Evolutionary conservation across 345 rosid genomes (phyloP).

Genomic region (Populus nigra): DNA sequence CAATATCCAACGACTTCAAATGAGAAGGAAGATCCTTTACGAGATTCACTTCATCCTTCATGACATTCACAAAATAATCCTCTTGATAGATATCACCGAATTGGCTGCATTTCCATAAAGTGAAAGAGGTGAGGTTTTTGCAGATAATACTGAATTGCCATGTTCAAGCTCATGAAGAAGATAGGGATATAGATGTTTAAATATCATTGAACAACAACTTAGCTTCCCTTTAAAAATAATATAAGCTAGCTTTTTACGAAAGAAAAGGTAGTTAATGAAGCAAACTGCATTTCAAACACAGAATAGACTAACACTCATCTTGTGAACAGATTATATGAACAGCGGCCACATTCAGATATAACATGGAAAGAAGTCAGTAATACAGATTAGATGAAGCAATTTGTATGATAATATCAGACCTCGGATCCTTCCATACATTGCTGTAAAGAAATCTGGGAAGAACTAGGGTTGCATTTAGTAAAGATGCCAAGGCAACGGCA

Average conservation of each 20-base stretch:
- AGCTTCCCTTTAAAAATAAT: not conserved
- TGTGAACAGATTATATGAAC: not conserved
- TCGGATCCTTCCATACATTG: slow-evolving; percentile 98
- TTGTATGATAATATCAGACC: slow-evolving; percentile 35
- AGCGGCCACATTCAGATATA: not conserved
- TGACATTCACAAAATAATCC: slow-evolving; percentile 48
- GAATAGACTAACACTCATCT: not conserved
- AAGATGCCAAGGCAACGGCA: slow-evolving; percentile 71
- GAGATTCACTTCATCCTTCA: slow-evolving; percentile 62
- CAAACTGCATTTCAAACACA: not conserved
- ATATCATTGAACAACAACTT: not conserved
- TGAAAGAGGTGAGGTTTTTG: slow-evolving; percentile 3
- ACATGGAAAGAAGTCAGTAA: not conserved
- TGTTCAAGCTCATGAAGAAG: not conserved
- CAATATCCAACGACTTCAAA: slow-evolving; percentile 50
- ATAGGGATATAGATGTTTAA: not conserved
- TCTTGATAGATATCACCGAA: slow-evolving; percentile 84
- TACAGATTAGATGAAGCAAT: not conserved
- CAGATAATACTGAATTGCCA: not conserved
- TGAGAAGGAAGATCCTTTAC: slow-evolving; percentile 75
- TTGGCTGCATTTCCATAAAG: slow-evolving; percentile 54
- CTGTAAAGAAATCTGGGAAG: slow-evolving; percentile 88
- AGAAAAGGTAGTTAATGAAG: not conserved
- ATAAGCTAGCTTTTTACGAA: not conserved
- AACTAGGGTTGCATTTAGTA: slow-evolving; percentile 74